Percentiles rank a stretch among this genome's conserved stretches.
These are phyloP conservation scores for Blastomyces gilchristii DNA, from an alignment of 2,329 filamentous ascomycete species.

Conservation along the genomic window DNA sequence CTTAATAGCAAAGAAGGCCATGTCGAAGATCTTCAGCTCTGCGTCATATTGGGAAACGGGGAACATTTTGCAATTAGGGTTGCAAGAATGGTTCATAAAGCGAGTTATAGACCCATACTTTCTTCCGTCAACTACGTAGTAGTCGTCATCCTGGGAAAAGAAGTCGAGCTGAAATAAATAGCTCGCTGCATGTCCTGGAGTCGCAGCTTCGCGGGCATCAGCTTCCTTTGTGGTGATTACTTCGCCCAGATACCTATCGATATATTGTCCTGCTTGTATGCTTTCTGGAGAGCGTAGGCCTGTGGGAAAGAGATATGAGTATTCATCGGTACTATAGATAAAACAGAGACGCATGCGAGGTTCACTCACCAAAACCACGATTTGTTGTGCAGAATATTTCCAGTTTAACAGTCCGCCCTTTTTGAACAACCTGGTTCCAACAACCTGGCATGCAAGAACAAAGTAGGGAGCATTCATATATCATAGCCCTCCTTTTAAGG, in stretches of 20 bases:
- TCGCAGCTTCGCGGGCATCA: slow-evolving; percentile 29
- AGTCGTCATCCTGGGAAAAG: slow-evolving; percentile 20
- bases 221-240: slow-evolving; percentile 31
- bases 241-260: slow-evolving; percentile 38
- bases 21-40: slow-evolving; percentile 34
- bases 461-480: slow-evolving; percentile 32
- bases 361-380: slow-evolving; percentile 32
- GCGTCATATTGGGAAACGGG: slow-evolving; percentile 33
- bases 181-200: slow-evolving; percentile 23
- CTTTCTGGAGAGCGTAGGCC: slow-evolving; percentile 31
- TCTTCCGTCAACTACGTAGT: slow-evolving; percentile 36
- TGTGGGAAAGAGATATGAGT: slow-evolving; percentile 11
- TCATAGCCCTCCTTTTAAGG: slow-evolving; percentile 27
- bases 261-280: slow-evolving; percentile 36
- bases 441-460: slow-evolving; percentile 31
- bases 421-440: slow-evolving; percentile 35
- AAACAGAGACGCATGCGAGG: background rate
- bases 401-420: slow-evolving; percentile 30
- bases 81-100: slow-evolving; percentile 42
- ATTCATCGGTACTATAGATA: background rate
- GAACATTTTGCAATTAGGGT: slow-evolving; percentile 38
- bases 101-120: slow-evolving; percentile 35
- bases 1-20: slow-evolving; percentile 39
- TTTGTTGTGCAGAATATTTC: slow-evolving; percentile 35
- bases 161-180: slow-evolving; percentile 38